Percentiles rank a stretch among this genome's conserved stretches.
Evolutionary conservation across 2,329 filamentous ascomycete genomes (phyloP).

Genomic region (Alternaria sp.): DNA sequence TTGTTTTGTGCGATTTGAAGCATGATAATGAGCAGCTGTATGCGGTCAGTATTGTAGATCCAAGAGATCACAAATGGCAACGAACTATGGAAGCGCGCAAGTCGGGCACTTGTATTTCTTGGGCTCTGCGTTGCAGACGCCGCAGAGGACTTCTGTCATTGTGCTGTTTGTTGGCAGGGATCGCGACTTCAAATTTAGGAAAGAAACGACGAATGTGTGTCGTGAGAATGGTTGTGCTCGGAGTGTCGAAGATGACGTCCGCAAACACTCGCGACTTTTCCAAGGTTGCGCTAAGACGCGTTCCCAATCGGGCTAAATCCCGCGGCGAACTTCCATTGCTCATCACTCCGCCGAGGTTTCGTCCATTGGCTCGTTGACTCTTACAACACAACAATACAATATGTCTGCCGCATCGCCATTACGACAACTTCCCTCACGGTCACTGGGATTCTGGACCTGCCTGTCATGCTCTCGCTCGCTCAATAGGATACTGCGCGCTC

Average conservation of each 20-base stretch:
- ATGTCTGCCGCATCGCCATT: constrained; percentile 39
- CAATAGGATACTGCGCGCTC: constrained; percentile 19
- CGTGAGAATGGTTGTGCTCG: neutral
- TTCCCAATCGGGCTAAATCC: constrained; percentile 37
- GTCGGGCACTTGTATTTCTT: constrained; percentile 60
- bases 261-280: neutral
- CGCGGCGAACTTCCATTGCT: constrained; percentile 34
- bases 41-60: neutral
- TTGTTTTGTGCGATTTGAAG: constrained; percentile 41
- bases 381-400: constrained; percentile 14
- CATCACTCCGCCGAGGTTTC: constrained; percentile 30
- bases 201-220: neutral
- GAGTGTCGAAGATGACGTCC: constrained; percentile 8
- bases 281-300: constrained; percentile 16
- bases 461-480: constrained; percentile 43
- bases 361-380: constrained; percentile 3
- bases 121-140: constrained; percentile 52
- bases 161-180: neutral
- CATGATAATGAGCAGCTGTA: constrained; percentile 41
- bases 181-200: rapidly evolving
- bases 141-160: constrained; percentile 48
- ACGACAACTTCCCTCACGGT: constrained; percentile 22
- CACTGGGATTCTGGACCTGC: constrained; percentile 46
- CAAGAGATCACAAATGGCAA: neutral
- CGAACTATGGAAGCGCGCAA: constrained; percentile 55